A percentile compares a stretch with the other conserved stretches of the same genome.
Conservation (phyloP, 257 asterid genomes). For the Primulina huaijiensis region DNA sequence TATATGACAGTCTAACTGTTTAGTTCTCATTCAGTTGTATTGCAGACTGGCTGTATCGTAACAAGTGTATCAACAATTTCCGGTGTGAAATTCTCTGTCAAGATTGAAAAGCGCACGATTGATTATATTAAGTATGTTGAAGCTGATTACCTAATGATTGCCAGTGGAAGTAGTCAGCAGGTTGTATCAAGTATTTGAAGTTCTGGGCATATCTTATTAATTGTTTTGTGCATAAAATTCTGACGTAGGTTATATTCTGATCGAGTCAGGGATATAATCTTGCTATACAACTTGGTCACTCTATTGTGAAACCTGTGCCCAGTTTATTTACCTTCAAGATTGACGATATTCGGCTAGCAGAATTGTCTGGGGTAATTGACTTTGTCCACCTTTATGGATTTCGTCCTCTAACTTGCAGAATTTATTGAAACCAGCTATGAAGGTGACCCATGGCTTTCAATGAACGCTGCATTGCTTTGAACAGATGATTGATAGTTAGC, state of each 20-base stretch:
- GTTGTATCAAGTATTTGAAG: slow-evolving; percentile 34
- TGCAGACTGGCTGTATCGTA: slow-evolving; percentile 81
- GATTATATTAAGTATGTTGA: slow-evolving; percentile 55
- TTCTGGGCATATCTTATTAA: slow-evolving; percentile 20
- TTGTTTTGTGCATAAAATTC: slow-evolving; percentile 16
- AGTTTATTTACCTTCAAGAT: slow-evolving; percentile 96
- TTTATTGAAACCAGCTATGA: slow-evolving; percentile 11
- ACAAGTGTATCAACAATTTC: slow-evolving; percentile 55
- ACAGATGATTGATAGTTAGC: slow-evolving; percentile 1
- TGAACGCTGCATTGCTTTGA: slow-evolving; percentile 12
- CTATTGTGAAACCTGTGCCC: slow-evolving; percentile 86
- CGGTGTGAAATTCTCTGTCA: slow-evolving; percentile 58
- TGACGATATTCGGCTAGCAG: slow-evolving; percentile 64
- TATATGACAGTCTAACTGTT: slow-evolving; percentile 21
- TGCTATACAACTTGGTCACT: slow-evolving; percentile 80
- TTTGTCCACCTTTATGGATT: slow-evolving; percentile 23
- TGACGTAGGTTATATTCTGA: slow-evolving; percentile 20
- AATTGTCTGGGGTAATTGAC: slow-evolving; percentile 83
- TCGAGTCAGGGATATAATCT: slow-evolving; percentile 73
- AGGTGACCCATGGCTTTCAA: slow-evolving; percentile 7
- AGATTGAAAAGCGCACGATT: slow-evolving; percentile 65
- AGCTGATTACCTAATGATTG: slow-evolving; percentile 73
- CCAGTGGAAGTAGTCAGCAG: slow-evolving; percentile 94
- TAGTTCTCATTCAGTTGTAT: slow-evolving; percentile 44
- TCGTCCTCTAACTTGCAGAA: slow-evolving; percentile 10